Base-by-base conservation (phyloP, 495 filamentous ascomycete genomes). In the Acidiella bohemica region DNA sequence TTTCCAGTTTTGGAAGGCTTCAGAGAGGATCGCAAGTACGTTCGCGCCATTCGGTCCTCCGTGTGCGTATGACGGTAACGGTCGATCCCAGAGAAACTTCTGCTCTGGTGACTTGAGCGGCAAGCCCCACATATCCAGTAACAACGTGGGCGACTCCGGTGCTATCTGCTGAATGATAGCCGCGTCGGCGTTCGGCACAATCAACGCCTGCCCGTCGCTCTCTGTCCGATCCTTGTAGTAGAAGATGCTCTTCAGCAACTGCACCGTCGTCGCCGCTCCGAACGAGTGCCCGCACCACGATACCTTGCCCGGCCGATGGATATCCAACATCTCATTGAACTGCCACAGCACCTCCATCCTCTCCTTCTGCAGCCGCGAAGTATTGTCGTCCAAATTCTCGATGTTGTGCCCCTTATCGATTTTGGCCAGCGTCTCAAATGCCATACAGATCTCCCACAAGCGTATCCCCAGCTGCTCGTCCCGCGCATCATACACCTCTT, bases 241-340 rank as follows among this genome's bases (percentile, higher is more conserved):
- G 60, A 73, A 81, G 25, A 76, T 67, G 23, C 67, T 75, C 53
- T 88, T 88, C 46, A 83, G 55, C 32, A 88, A 67, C 49, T 86
- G 82, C 4, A 80, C 66, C 21, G 73, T 63, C 16, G 76, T 82
- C 0, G 79, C 65, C 16, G 76, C 76, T 32, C 82, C 82, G 49
- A 88, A 87, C 12, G 74, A 80, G 57, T 88, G 82, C 6, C 82
- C 82, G 1, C 67, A 67, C 57, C 76, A 84, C 31, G 72, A 70
- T 1, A 86, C 67, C n/a, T 61, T 64, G 5, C 82, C 83, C 0
- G 83, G 80, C n/a, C 63, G 59, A 36, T 71, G 68, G 5, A 88
- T 65, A 46, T 81, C 70, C 20, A 88, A 63, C 21, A 56, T 55
- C 24, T 58, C 54, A 33, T 58, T 46, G 47, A 86, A 76, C 41